A percentile compares a stretch with the other conserved stretches of the same genome.
These are phyloP conservation scores for Sphagnum contortum DNA, from an alignment of 225 moss, liverwort and hornwort species.

Conservation along the genomic window DNA sequence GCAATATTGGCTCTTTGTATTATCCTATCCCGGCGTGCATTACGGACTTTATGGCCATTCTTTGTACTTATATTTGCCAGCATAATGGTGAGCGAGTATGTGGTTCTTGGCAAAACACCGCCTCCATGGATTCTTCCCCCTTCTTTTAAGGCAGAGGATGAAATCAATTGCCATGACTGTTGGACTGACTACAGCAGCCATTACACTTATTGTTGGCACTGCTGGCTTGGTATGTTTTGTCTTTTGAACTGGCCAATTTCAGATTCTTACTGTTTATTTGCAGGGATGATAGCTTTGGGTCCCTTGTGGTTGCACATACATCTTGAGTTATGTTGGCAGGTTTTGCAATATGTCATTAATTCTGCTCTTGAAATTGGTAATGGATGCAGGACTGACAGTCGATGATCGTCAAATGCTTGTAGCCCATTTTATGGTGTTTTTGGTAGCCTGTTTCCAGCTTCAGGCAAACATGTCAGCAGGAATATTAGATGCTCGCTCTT, in stretches of 20 bases:
- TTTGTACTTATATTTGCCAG: constrained; percentile 71
- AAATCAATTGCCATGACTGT: constrained; percentile 62
- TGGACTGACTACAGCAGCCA: constrained; percentile 43
- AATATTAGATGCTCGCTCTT: constrained; percentile 39
- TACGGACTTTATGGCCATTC: constrained; percentile 78
- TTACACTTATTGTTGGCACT: constrained; percentile 69
- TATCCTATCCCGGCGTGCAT: constrained; percentile 52
- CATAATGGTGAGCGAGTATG: constrained; percentile 77
- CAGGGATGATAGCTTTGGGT: too few relatives aligned
- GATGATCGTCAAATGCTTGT: constrained; percentile 92
- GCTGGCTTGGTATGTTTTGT: constrained; percentile 71
- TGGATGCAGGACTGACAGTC: constrained; percentile 51
- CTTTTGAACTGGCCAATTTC: too few relatives aligned
- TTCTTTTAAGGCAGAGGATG: constrained; percentile 19
- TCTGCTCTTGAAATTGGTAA: too few relatives aligned
- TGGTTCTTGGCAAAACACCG: constrained; percentile 69
- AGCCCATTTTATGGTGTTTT: constrained; percentile 86
- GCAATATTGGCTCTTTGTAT: constrained; percentile 82
- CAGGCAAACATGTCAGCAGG: constrained; percentile 77
- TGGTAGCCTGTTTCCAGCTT: constrained; percentile 71
- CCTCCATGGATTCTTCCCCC: constrained; percentile 59
- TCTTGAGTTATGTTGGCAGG: too few relatives aligned
- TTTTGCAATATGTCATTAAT: too few relatives aligned
- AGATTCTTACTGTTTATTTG: too few relatives aligned
- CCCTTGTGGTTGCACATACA: too few relatives aligned